phyloP scores from a whole-genome alignment of 2,329 filamentous ascomycete species.

The Penicillium italicum region DNA sequence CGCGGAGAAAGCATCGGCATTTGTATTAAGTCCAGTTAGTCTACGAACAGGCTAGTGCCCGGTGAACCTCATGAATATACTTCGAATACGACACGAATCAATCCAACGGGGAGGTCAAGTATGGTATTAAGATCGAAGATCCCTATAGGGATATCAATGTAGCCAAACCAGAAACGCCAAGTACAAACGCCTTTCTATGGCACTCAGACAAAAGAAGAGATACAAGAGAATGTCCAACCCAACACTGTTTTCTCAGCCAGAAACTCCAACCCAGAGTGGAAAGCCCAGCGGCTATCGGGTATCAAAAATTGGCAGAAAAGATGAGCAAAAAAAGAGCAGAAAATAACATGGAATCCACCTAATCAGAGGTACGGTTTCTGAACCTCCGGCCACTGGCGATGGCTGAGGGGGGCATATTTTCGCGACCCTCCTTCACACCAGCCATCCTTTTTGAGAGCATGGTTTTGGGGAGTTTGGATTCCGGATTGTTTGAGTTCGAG shows the following conservation, averaged over 20 bases:
- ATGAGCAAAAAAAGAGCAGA: slow-evolving; percentile 3
- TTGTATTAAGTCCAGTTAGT: not conserved
- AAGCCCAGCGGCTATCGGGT: slow-evolving; percentile 24
- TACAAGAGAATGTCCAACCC: slow-evolving; percentile 11
- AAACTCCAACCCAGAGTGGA: slow-evolving; percentile 19
- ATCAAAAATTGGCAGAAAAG: slow-evolving; percentile 17
- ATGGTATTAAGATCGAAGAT: slow-evolving; percentile 8
- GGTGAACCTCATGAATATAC: not conserved
- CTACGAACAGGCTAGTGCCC: not conserved
- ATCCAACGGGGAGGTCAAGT: not conserved
- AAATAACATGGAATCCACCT: slow-evolving; percentile 7
- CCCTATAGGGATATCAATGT: not conserved
- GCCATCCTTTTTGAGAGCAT: slow-evolving; percentile 38
- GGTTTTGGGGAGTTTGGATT: slow-evolving; percentile 45
- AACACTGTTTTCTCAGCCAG: slow-evolving; percentile 16
- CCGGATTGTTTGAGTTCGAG: slow-evolving; percentile 27
- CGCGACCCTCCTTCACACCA: slow-evolving; percentile 44
- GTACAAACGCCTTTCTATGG: slow-evolving; percentile 4
- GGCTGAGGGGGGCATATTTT: slow-evolving; percentile 40
- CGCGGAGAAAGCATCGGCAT: not conserved
- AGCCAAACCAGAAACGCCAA: slow-evolving; percentile 2
- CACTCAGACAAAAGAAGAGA: slow-evolving; percentile 9
- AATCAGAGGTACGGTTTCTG: slow-evolving; percentile 30
- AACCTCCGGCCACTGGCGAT: slow-evolving; percentile 29
- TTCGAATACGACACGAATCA: not conserved